Base-by-base conservation (phyloP, 768 basidiomycete species). In the Hemileccinum impolitum region DNA sequence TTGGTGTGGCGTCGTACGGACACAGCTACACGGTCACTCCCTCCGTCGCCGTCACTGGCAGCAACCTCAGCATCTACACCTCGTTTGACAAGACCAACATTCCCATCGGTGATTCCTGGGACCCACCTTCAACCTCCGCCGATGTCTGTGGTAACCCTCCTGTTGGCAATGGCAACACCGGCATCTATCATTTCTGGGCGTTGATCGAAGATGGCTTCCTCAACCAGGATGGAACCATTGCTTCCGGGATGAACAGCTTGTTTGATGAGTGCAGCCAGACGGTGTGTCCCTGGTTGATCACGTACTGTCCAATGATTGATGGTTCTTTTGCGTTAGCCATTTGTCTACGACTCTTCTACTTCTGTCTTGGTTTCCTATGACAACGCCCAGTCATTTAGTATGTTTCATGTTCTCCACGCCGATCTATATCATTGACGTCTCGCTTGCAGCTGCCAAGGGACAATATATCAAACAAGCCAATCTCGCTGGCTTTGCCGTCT, bases 1-100 rank as follows among this genome's bases (percentile, higher is more conserved):
- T 97, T 7, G 94, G 93, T 45, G 82, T 95, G 1, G 81, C 93
- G 12, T 72, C 85, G 15, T 95, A 91, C 67, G 90, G 90, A 1
- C 91, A 91, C 68, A 82, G 89, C 18, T 94, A 74, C 74, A 68
- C 36, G 0, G 66, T 67, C 4, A 18, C 54, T 17, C 55, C 55
- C n/a, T 61, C 63, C 23, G 51, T 60, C 3, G 60, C 63, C 23
- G 50, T 61, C 45, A 45, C 56, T 14, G 47, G 40, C 10, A 39
- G 11, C 43, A 53, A 56, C 9, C 62, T 85, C 26, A 67, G 68
- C n/a, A 31, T 73, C 15, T 86, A 75, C 65, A 81, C 84, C 3
- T 39, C 68, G 1, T 90, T 82, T 54, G 65, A 79, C 59, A 60
- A 68, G 2, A 59, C 58, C 39, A 59, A 67, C 31, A 72, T 75